Evolutionary conservation across 1,139 yeast species (phyloP), one percentile per base, ranked within the genome.

Genomic region (Scheffersomyces cryptocercus): DNA sequence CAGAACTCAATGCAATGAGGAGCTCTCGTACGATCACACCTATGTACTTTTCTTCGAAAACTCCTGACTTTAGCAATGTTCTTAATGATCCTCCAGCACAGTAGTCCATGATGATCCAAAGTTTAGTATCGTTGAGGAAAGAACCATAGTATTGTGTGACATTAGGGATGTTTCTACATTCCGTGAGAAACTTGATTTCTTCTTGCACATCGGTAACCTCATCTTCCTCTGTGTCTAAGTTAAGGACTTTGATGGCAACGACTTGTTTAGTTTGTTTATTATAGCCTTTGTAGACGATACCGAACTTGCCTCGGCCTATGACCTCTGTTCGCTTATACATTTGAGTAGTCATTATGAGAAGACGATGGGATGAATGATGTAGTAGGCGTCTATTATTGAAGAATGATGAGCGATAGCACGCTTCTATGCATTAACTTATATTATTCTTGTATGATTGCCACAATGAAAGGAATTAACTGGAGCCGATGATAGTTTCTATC

Each of bases 51-150:
- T 93, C 99, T 53, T 91, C 97, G 40, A 95, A 77, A 30, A 81
- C 82, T 0, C 99, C 99, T 0, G 98, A 90, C 57, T 87, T 84
- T 44, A 95, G 72, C 41, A 95, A 69, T 1, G 97, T 88, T 44
- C 99, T 73, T 39, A 95, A 81, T 0, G 96, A 88, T 0, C 99
- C 99, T 11, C 99, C 99, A 1, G 96, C 95, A 65, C 99, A 93
- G 60, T 88, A 82, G 61, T 95, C 99, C 98, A 95, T 95, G 45
- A 95, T 83, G 61, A 95, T 91, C 99, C 99, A 95, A 31, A 95
- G 71, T 58, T 88, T 85, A 8, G 97, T 87, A 39, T 93, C 97
- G 49, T 84, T 81, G 35, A 95, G 66, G 52, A 86, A 87, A 0
- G 96, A 85, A 1, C 97, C 98, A 61, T 87, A 88, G 66, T 95